Conservation (phyloP, 1,284 basidiomycete genomes). For the Entoloma clypeatum region DNA sequence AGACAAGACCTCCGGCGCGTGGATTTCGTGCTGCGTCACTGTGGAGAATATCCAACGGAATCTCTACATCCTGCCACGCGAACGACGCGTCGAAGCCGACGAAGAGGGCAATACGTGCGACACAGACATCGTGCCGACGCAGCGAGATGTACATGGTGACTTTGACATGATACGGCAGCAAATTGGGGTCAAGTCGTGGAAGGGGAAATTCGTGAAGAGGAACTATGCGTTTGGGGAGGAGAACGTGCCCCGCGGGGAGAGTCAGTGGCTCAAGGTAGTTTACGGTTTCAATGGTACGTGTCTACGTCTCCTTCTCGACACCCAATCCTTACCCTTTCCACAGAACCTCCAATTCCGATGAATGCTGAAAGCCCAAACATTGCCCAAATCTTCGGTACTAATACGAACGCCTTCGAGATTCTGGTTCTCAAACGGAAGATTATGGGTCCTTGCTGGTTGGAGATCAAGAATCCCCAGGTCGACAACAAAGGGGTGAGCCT, state of each 20-base stretch:
- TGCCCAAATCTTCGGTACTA: slow-evolving; percentile 87
- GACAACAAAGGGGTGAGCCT: slow-evolving; percentile 71
- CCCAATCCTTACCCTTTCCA: not conserved
- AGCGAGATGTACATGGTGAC: slow-evolving; percentile 77
- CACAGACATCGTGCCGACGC: slow-evolving; percentile 71
- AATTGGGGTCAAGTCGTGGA: slow-evolving; percentile 75
- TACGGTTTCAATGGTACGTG: slow-evolving; percentile 77
- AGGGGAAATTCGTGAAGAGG: slow-evolving; percentile 80
- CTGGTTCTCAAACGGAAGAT: slow-evolving; percentile 96
- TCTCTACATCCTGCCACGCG: slow-evolving; percentile 87
- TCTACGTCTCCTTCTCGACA: not conserved
- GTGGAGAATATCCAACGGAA: slow-evolving; percentile 88
- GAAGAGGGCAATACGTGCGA: slow-evolving; percentile 58
- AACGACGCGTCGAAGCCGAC: slow-evolving; percentile 58
- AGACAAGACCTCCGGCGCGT: slow-evolving; percentile 64
- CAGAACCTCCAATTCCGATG: slow-evolving; percentile 62
- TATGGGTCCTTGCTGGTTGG: slow-evolving; percentile 98
- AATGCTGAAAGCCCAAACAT: slow-evolving; percentile 82
- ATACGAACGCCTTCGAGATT: slow-evolving; percentile 90
- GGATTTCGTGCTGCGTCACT: slow-evolving; percentile 87
- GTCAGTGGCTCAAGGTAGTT: slow-evolving; percentile 89
- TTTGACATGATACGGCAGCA: slow-evolving; percentile 79
- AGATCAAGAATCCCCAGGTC: slow-evolving; percentile 71
- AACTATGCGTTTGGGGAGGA: slow-evolving; percentile 93
- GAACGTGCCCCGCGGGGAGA: slow-evolving; percentile 78